Percentiles rank a stretch among this genome's conserved stretches.
Conservation (phyloP, 2,329 filamentous ascomycete genomes). For the Talaromyces sp. region DNA sequence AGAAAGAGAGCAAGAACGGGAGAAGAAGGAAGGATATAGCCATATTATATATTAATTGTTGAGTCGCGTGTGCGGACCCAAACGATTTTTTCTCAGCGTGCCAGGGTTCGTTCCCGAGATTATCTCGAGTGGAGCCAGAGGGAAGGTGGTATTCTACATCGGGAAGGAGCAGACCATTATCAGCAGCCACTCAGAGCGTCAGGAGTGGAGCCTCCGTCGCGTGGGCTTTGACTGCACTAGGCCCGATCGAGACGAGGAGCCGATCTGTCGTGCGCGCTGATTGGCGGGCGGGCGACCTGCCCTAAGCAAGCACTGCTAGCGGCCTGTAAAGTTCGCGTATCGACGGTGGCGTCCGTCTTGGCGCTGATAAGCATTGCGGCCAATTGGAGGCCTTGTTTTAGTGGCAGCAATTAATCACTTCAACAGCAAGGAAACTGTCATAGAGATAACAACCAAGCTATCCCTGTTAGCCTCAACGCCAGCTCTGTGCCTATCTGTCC, state of each 20-base stretch:
- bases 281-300: neutral
- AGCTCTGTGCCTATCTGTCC: neutral
- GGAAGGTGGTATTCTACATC: constrained; percentile 8
- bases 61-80: constrained; percentile 10
- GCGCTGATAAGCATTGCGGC: constrained; percentile 4
- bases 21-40: neutral
- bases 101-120: neutral
- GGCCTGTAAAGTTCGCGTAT: neutral
- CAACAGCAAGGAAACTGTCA: neutral
- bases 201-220: neutral
- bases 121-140: constrained; percentile 1
- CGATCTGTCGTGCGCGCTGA: neutral
- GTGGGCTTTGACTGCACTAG: constrained; percentile 8
- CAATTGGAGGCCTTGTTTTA: neutral
- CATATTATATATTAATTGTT: neutral
- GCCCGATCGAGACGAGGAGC: neutral
- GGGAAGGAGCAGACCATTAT: constrained; percentile 15
- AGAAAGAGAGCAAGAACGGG: neutral
- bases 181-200: constrained; percentile 9
- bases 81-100: neutral
- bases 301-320: neutral
- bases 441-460: constrained; percentile 9
- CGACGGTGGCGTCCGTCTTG: neutral
- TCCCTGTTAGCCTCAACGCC: neutral
- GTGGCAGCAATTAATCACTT: neutral